Base-by-base conservation (phyloP, 306 rosid species). In the Arachis hypogaea region DNA sequence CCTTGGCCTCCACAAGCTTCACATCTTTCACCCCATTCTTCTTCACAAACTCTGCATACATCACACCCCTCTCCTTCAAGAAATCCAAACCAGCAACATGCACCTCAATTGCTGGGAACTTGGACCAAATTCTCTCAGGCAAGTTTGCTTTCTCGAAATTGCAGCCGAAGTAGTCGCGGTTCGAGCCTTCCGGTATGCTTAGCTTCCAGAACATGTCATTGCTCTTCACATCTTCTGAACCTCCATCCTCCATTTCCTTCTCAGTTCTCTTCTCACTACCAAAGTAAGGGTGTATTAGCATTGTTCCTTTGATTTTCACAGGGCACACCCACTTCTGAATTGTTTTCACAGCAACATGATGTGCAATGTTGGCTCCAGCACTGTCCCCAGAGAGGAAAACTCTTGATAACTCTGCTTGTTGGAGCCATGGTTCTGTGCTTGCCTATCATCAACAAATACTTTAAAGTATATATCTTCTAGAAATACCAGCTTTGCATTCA, bases 341-440 rank as follows among this genome's bases (percentile, higher is more conserved):
- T 7, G 84, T 47, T 74, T 77, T 86, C 44, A 86, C 7, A 7
- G 90, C 89, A 59, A 93, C 92, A 55, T 91, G 63, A 60, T 93
- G 96, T 3, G 79, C 81, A 65, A 88, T 91, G 83, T 91, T 93
- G 12, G 92, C 98, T 40, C 97, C 98, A n/a, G 98, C 97, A 74
- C 96, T 91, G 12, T 93, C 96, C 3, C 97, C 94, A 2, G 94
- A 81, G 28, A 91, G 91, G 73, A 93, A 93, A 16, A 89, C 94
- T 5, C 83, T 62, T 7, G 92, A 79, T 8, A 82, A 74, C 63
- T 93, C 90, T n/a, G 84, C 91, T 42, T 58, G 66, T 10, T 55
- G 58, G 7, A 91, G 77, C 81, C 90, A 88, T 0, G 94, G 88
- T 5, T 93, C 97, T 45, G 59, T n/a, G 29, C 29, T 52, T 52